A percentile compares a stretch with the other conserved stretches of the same genome.
phyloP scores from a whole-genome alignment of 305 asterid species.

The Caryopteris hybrid region DNA sequence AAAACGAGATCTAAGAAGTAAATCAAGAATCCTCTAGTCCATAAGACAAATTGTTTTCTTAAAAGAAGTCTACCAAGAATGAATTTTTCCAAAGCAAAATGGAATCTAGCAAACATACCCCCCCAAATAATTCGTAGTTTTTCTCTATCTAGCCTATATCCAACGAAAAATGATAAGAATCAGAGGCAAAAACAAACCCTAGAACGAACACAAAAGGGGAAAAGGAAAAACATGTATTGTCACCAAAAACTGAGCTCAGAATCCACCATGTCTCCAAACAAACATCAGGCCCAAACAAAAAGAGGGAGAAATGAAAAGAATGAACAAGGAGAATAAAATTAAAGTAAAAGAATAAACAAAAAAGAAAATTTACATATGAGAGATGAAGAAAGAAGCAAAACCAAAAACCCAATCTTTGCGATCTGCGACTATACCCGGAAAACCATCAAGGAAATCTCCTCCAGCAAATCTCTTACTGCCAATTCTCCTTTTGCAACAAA shows the following conservation, averaged over 20 bases:
- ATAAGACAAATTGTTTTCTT: neutral
- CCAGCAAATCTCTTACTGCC: neutral
- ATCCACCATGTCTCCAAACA: neutral
- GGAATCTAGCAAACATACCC: neutral
- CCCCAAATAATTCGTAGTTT: neutral
- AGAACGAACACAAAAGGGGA: neutral
- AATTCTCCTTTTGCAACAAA: neutral
- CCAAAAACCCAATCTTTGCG: neutral
- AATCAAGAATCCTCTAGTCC: neutral
- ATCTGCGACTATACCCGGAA: neutral
- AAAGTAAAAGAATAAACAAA: neutral
- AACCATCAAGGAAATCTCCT: neutral
- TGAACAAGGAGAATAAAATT: no score
- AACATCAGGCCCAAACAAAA: constrained; percentile 1
- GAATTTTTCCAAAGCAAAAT: neutral
- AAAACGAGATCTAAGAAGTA: constrained; percentile 29
- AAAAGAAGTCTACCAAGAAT: neutral
- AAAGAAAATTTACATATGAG: no score
- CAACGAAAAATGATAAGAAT: neutral
- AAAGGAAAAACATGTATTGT: neutral
- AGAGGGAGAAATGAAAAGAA: neutral
- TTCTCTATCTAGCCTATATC: neutral
- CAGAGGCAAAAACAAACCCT: constrained; percentile 14
- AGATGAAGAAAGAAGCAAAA: neutral
- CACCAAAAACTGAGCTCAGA: constrained; percentile 11